Evolutionary conservation across 805 yeast species (phyloP).

Genomic region (Suhomyces kilbournensis): DNA sequence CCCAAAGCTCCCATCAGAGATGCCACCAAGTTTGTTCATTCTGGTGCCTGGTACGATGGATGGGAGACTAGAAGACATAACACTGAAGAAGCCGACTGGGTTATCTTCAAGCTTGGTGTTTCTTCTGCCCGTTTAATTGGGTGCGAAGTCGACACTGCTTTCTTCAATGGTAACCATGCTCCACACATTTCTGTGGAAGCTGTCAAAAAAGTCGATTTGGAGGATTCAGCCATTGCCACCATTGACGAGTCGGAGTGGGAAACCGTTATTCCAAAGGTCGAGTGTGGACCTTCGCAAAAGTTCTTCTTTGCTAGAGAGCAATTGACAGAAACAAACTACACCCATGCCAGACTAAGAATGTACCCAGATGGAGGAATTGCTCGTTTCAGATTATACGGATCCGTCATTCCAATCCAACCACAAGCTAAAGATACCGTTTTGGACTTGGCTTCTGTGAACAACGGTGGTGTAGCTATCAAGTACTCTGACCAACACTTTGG

Average conservation of each 20-base stretch:
- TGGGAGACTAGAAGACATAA: slow-evolving; percentile 98
- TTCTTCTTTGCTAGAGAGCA: slow-evolving; percentile 71
- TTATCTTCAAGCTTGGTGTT: slow-evolving; percentile 78
- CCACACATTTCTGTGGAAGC: slow-evolving; percentile 88
- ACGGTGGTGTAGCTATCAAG: slow-evolving; percentile 85
- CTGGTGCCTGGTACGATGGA: slow-evolving; percentile 98
- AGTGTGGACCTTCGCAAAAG: slow-evolving; percentile 86
- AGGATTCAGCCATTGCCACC: slow-evolving; percentile 12
- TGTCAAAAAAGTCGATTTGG: slow-evolving; percentile 32
- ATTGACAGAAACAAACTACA: slow-evolving; percentile 61
- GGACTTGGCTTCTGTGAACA: slow-evolving; percentile 77
- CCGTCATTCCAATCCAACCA: slow-evolving; percentile 70
- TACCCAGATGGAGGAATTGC: slow-evolving; percentile 99
- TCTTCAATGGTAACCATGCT: slow-evolving; percentile 94
- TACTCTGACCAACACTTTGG: slow-evolving; percentile 94
- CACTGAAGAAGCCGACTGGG: slow-evolving; percentile 82
- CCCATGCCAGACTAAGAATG: slow-evolving; percentile 83
- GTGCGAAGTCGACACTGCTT: slow-evolving; percentile 89
- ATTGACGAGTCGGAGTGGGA: slow-evolving; percentile 58
- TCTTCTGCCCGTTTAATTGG: slow-evolving; percentile 75
- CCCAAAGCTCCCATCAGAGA: slow-evolving; percentile 81
- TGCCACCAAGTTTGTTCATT: slow-evolving; percentile 69
- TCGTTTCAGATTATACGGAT: slow-evolving; percentile 85
- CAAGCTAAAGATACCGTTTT: slow-evolving; percentile 42
- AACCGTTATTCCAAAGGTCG: slow-evolving; percentile 59